Evolutionary conservation across 768 basidiomycete genomes (phyloP).

Genomic region (Psilocybe sp.): DNA sequence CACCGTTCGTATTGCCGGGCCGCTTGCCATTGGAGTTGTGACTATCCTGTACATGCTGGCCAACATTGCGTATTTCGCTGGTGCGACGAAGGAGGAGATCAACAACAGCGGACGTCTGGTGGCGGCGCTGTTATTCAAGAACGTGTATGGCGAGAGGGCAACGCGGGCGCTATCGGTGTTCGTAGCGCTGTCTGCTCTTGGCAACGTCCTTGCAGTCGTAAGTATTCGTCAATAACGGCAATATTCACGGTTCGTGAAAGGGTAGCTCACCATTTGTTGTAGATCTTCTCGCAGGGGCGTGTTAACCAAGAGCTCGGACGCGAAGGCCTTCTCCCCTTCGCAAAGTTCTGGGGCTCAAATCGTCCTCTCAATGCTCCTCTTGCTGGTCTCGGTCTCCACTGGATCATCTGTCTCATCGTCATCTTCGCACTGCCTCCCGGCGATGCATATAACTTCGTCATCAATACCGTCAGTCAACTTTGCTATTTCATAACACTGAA

Average conservation of each 20-base stretch:
- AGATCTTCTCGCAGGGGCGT: conserved; percentile 29
- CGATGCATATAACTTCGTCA: conserved; percentile 63
- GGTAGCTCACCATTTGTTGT: conserved; percentile 20
- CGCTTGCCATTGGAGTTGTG: conserved; percentile 54
- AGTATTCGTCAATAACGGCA: conserved; percentile 1
- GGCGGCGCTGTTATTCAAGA: conserved; percentile 64
- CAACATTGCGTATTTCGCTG: conserved; percentile 68
- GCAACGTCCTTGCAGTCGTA: conserved; percentile 52
- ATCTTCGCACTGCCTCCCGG: conserved; percentile 51
- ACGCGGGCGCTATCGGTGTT: conserved; percentile 37
- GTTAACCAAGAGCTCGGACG: conserved; percentile 64
- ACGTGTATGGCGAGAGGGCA: conserved; percentile 55
- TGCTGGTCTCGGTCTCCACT: conserved; percentile 50
- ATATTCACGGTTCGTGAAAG: conserved; percentile 27
- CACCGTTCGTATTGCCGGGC: conserved; percentile 63
- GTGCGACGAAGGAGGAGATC: conserved; percentile 66
- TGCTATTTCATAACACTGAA: too few species aligned
- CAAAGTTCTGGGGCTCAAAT: conserved; percentile 59
- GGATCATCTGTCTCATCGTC: conserved; percentile 32
- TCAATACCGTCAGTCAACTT: conserved; percentile 51
- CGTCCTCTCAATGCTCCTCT: conserved; percentile 61
- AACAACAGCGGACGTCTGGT: conserved; percentile 54
- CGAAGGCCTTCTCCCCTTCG: conserved; percentile 60
- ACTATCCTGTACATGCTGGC: conserved; percentile 56
- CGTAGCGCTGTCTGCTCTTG: conserved; percentile 55